Conservation (phyloP, 2,329 filamentous ascomycete species). For the Pyrenophora graminea region DNA sequence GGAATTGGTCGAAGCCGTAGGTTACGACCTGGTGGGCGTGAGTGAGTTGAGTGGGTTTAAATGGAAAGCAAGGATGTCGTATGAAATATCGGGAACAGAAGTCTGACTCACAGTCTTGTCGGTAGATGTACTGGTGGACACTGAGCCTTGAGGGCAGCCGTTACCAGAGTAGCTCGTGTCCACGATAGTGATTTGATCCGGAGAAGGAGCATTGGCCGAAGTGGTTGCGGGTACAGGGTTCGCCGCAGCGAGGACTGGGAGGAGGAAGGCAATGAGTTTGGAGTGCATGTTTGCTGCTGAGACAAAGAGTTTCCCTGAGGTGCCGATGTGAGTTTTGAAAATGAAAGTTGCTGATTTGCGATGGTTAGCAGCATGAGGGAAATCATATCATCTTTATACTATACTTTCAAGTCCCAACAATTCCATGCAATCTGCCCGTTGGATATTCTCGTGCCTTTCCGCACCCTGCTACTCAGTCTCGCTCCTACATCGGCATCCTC, state of each 20-base stretch:
- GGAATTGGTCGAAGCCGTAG: constrained; percentile 42
- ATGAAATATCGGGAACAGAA: background rate
- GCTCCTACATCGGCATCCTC: background rate
- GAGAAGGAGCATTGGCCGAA: constrained; percentile 19
- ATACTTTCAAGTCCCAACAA: background rate
- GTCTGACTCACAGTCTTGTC: constrained; percentile 38
- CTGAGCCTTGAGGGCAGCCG: constrained; percentile 42
- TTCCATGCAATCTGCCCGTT: constrained; percentile 1
- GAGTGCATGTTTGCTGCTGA: constrained; percentile 33
- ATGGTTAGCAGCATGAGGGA: constrained; percentile 25
- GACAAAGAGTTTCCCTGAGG: background rate
- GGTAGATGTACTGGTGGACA: constrained; percentile 36
- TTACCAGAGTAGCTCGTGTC: constrained; percentile 41
- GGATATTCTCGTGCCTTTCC: constrained; percentile 4
- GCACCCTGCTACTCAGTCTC: constrained; percentile 20
- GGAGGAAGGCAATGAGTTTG: constrained; percentile 34
- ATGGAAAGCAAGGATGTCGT: background rate
- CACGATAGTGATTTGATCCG: constrained; percentile 35
- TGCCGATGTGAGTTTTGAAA: constrained; percentile 2
- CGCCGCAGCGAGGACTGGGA: constrained; percentile 36
- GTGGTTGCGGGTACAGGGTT: constrained; percentile 28
- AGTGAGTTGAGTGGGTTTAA: background rate
- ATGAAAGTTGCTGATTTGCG: constrained; percentile 29
- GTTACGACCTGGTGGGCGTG: constrained; percentile 33
- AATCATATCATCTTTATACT: constrained; percentile 32